Conservation (phyloP, 306 rosid species). For the Mucuna pruriens region DNA sequence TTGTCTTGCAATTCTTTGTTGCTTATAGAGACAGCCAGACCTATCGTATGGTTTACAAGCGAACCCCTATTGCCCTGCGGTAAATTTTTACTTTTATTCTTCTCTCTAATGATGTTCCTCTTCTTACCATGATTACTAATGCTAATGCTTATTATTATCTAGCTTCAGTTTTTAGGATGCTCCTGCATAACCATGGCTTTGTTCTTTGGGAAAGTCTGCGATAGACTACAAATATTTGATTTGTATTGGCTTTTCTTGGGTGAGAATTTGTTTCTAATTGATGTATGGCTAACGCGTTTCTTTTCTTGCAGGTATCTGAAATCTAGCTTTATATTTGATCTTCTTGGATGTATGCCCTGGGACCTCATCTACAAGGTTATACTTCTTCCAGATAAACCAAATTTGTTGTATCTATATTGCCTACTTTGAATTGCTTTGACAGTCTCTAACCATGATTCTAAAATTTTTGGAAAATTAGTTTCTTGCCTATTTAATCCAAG, state of each 20-base stretch:
- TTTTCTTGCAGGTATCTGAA: slow-evolving; percentile 73
- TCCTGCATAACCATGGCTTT: neutral
- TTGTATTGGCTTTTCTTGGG: neutral
- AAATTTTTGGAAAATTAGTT: neutral
- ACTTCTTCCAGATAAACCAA: slow-evolving; percentile 14
- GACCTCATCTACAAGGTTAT: slow-evolving; percentile 86
- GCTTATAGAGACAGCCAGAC: slow-evolving; percentile 84
- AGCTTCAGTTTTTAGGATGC: neutral
- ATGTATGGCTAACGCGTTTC: slow-evolving; percentile 13
- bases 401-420: slow-evolving; percentile 9
- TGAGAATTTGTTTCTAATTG: slow-evolving; percentile 1
- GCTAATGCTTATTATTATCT: slow-evolving; percentile 8
- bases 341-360: slow-evolving; percentile 96
- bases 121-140: slow-evolving; percentile 14
- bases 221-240: neutral
- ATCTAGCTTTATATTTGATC: slow-evolving; percentile 69
- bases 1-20: slow-evolving; percentile 71
- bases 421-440: slow-evolving; percentile 17
- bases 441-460: neutral
- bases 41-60: slow-evolving; percentile 75
- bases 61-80: slow-evolving; percentile 77
- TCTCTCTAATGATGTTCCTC: neutral
- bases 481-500: neutral
- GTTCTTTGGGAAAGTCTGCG: neutral
- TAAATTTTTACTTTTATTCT: slow-evolving; percentile 27